Evolutionary conservation across 2,329 filamentous ascomycete genomes (phyloP).

Genomic region (Seiridium unicorne): DNA sequence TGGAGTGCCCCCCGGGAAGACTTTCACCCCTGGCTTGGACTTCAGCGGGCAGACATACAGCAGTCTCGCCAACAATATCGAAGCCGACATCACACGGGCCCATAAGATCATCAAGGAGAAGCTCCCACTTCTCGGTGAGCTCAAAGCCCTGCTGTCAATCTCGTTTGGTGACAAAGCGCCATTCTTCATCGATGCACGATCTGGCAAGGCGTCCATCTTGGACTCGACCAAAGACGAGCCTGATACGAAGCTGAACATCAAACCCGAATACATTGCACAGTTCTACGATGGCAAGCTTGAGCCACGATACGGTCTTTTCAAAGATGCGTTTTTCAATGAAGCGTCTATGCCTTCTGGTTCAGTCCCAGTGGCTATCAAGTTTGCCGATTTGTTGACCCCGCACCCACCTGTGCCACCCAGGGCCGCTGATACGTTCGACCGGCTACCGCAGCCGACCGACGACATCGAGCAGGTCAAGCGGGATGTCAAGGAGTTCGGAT

Average conservation of each 20-base stretch:
- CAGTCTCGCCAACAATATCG: constrained; percentile 11
- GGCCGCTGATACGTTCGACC: constrained; percentile 21
- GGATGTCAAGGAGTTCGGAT: constrained; percentile 24
- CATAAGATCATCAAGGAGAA: constrained; percentile 19
- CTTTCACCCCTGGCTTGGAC: constrained; percentile 17
- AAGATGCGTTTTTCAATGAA: constrained; percentile 21
- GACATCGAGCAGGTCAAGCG: constrained; percentile 25
- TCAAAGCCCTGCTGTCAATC: constrained; percentile 18
- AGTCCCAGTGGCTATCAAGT: constrained; percentile 20
- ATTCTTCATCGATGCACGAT: constrained; percentile 22
- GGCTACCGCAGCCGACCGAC: constrained; percentile 31
- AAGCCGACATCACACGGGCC: constrained; percentile 14
- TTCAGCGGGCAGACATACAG: constrained; percentile 18
- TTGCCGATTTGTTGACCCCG: constrained; percentile 22
- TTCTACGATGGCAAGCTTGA: constrained; percentile 23
- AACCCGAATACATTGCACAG: constrained; percentile 20
- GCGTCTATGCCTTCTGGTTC: constrained; percentile 19
- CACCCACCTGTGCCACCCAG: constrained; percentile 15
- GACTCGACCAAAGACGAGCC: constrained; percentile 17
- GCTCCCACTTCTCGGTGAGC: constrained; percentile 16
- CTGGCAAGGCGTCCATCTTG: constrained; percentile 16
- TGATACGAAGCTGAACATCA: constrained; percentile 19
- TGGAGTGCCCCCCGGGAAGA: constrained; percentile 17
- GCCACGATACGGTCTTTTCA: constrained; percentile 21
- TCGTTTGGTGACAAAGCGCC: constrained; percentile 16